These are phyloP conservation scores for Ophiosphaerella herpotricha DNA, from an alignment of 2,329 filamentous ascomycete genomes.

Conservation along the genomic window DNA sequence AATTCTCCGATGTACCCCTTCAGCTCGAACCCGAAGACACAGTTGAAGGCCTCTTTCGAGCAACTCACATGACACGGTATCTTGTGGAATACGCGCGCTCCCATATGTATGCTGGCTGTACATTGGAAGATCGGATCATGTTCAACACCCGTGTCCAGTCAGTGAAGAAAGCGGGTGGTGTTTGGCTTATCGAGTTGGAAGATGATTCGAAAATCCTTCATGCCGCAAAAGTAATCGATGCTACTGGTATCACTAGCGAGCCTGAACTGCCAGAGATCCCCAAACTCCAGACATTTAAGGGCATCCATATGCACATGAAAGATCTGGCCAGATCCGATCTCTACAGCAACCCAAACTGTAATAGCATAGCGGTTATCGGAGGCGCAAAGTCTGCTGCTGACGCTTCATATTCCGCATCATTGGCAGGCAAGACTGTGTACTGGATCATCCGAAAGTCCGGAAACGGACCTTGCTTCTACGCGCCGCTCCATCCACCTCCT, in stretches of 20 bases:
- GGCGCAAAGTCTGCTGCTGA: constrained; percentile 48
- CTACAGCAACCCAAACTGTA: not conserved
- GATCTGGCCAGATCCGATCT: constrained; percentile 15
- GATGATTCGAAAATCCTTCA: constrained; percentile 5
- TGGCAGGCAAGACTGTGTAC: constrained; percentile 37
- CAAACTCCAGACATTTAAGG: constrained; percentile 28
- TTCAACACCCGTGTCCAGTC: constrained; percentile 18
- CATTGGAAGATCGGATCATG: constrained; percentile 18
- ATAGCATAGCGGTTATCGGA: constrained; percentile 31
- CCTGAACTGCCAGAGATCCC: constrained; percentile 36
- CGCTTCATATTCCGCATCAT: constrained; percentile 43
- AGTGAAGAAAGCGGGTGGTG: constrained; percentile 11
- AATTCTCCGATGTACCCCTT: constrained; percentile 31
- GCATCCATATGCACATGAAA: constrained; percentile 37
- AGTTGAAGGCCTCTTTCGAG: constrained; percentile 25
- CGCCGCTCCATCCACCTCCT: constrained; percentile 14
- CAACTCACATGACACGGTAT: constrained; percentile 27
- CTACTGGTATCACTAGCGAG: constrained; percentile 23
- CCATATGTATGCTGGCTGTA: constrained; percentile 22
- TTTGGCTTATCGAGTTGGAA: constrained; percentile 2
- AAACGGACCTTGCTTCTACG: constrained; percentile 36
- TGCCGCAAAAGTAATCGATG: constrained; percentile 19
- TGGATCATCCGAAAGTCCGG: constrained; percentile 42
- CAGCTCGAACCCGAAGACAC: constrained; percentile 14
- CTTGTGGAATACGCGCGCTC: constrained; percentile 29